Percentiles rank a stretch among this genome's conserved stretches.
Evolutionary conservation across 176 grass and related monocot species (phyloP).

Genomic region (Ampelocalamus luodianensis): DNA sequence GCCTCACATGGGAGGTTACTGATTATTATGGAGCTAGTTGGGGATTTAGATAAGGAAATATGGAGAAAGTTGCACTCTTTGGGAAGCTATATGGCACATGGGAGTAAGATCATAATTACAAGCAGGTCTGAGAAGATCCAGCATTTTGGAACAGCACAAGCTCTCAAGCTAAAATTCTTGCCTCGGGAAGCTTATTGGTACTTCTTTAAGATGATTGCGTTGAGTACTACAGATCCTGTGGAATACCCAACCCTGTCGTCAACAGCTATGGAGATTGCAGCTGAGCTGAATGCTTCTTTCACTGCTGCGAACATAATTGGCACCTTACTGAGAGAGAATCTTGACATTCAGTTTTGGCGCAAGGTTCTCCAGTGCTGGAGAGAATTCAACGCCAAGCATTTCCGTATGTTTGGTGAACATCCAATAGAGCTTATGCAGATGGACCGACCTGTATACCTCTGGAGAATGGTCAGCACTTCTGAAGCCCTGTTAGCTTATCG

Average conservation of each 20-base stretch:
- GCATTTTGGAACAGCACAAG: conserved; percentile 1
- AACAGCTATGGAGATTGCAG: conserved; percentile 31
- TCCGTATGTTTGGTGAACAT: conserved; percentile 17
- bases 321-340: background rate
- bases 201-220: conserved; percentile 40
- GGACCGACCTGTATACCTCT: background rate
- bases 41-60: background rate
- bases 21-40: background rate
- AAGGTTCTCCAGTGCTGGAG: background rate
- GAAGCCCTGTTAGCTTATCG: background rate
- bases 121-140: background rate
- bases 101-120: conserved; percentile 41
- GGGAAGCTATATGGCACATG: background rate
- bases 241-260: background rate
- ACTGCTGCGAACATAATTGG: background rate
- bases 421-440: background rate
- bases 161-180: conserved; percentile 9
- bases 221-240: background rate
- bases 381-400: background rate
- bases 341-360: background rate
- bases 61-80: conserved; percentile 5
- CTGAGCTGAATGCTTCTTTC: conserved; percentile 33
- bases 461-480: background rate
- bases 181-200: background rate
- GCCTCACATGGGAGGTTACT: background rate